Evolutionary conservation across 306 rosid genomes (phyloP).

Genomic region (Senna siamea): DNA sequence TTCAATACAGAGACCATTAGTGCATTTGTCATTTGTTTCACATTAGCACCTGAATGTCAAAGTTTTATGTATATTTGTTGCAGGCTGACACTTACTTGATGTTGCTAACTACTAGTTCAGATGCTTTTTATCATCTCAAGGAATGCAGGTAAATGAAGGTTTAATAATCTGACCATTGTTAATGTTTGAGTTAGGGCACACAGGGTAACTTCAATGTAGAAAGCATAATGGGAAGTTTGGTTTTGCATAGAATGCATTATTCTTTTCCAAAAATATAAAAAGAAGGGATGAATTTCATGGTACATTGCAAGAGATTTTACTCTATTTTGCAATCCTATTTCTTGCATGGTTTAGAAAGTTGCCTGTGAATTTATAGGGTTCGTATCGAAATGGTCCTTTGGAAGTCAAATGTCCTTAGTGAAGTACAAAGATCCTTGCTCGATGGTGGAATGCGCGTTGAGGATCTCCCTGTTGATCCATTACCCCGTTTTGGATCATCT

Average conservation of each 20-base stretch:
- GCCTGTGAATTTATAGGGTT: conserved; percentile 63
- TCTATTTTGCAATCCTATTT: conserved; percentile 15
- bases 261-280: not conserved
- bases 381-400: conserved; percentile 77
- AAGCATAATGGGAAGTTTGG: not conserved
- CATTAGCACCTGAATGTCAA: conserved; percentile 28
- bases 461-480: conserved; percentile 63
- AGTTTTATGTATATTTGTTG: conserved; percentile 35
- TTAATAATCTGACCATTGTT: conserved; percentile 22
- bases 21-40: conserved; percentile 16
- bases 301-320: conserved; percentile 19
- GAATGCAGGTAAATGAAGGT: conserved; percentile 79
- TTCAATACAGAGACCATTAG: conserved; percentile 8
- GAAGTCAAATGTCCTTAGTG: conserved; percentile 86
- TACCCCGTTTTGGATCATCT: conserved; percentile 62
- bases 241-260: not conserved
- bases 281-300: conserved; percentile 21
- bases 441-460: conserved; percentile 94
- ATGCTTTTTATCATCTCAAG: conserved; percentile 90
- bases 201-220: not conserved
- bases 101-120: conserved; percentile 83
- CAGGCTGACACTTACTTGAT: conserved; percentile 89
- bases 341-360: conserved; percentile 37
- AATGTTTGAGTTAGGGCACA: conserved; percentile 19
- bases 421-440: conserved; percentile 84